phyloP scores from a whole-genome alignment of 73 alveolate genomes.

The Tetrahymena malaccensis region DNA sequence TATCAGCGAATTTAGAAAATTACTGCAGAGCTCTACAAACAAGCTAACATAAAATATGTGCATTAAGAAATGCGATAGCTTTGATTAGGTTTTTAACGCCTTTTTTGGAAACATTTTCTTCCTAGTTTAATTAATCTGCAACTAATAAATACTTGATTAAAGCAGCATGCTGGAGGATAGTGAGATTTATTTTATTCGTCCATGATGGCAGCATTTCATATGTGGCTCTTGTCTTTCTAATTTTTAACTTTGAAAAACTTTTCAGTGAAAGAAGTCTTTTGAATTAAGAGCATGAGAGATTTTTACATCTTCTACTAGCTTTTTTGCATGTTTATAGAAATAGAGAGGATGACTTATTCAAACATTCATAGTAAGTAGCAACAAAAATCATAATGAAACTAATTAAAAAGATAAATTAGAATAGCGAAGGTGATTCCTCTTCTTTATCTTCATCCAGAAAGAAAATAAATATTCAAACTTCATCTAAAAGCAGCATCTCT shows the following conservation, averaged over 20 bases:
- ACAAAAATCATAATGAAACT: not conserved
- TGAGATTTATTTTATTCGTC: not conserved
- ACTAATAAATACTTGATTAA: not conserved
- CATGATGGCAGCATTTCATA: not conserved
- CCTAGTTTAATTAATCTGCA: not conserved
- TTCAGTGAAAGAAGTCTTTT: not conserved
- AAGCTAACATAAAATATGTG: not conserved
- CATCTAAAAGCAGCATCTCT: not conserved
- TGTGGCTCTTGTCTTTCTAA: not conserved
- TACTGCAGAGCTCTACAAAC: not conserved
- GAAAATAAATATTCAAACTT: not conserved
- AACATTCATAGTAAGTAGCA: not conserved
- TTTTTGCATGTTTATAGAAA: not conserved
- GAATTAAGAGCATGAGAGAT: not conserved
- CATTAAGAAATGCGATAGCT: not conserved
- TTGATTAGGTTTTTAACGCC: not conserved
- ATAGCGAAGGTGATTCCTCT: not conserved
- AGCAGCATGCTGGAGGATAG: not conserved
- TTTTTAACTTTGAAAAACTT: not conserved
- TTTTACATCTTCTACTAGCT: not conserved
- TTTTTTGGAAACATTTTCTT: not conserved
- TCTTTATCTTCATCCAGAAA: not conserved
- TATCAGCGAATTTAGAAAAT: not conserved
- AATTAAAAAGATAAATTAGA: not conserved
- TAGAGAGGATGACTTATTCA: not conserved